Base-by-base conservation (phyloP, 2,329 filamentous ascomycete species). In the Pseudopyricularia cyperi region DNA sequence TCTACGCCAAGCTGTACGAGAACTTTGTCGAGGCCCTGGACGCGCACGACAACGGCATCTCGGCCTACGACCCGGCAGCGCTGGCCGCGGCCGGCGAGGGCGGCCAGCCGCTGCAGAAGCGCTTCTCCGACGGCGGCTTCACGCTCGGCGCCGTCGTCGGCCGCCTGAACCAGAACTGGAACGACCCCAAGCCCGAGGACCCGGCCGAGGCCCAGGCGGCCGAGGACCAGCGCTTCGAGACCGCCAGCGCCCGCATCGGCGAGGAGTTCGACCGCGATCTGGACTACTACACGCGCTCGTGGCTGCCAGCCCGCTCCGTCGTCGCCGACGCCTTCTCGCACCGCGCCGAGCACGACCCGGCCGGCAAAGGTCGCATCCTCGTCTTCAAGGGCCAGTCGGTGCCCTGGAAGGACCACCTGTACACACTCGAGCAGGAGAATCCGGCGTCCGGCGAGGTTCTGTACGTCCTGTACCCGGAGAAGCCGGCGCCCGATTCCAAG, bases 361-460 rank as follows among this genome's bases (percentile, higher is more conserved):
- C 95, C 64, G 62, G 82, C 9, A 71, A 83, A 57, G 90, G 90
- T 53, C 82, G 88, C 56, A 80, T 97, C 55, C 74, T 97, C 61
- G 83, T 96, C 26, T 77, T 98, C 53, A 79, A 85, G 57, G 73
- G 73, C 34, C 82, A 87, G 64, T 82, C 85, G 54, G 86, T 91
- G 55, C 91, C 91, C 2, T 97, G 93, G 93, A 93, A 95, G 66
- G 91, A 97, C 63, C 93, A 98, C 67, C 76, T 98, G 17, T 97
- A 95, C 71, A 82, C 78, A 17, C 78, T 97, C 28, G 93, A 98
- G 70, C 76, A 76, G 59, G 76, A 83, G 62, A 26, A 42, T 19
- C 32, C 22, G 33, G 28, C 17, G 17, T 14, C 30, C 5, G 28
- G 33, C 4, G 67, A 71, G 32, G 82, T 91, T 4, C 74, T 90